phyloP scores from a whole-genome alignment of 2,329 filamentous ascomycete species.

The Rutstroemia sp. region DNA sequence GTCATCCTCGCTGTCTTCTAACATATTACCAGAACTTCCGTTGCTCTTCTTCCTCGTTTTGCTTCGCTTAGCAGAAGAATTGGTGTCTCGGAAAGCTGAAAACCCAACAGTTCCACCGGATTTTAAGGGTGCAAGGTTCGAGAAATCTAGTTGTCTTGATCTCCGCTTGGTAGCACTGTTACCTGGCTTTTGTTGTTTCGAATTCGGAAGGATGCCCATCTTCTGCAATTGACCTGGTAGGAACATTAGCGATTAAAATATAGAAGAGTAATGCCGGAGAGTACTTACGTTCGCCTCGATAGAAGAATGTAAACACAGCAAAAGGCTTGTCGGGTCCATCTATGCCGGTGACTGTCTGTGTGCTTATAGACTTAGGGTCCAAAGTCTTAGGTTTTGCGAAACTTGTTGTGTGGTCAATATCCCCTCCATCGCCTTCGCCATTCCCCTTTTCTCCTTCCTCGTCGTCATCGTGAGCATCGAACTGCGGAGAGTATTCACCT shows the following conservation, averaged over 20 bases:
- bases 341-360: slow-evolving; percentile 97
- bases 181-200: slow-evolving; percentile 57
- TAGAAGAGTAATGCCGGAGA: not conserved
- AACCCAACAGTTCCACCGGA: slow-evolving; percentile 85
- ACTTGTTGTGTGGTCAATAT: slow-evolving; percentile 94
- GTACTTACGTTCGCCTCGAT: slow-evolving; percentile 82
- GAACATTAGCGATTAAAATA: slow-evolving; percentile 13
- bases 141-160: slow-evolving; percentile 78
- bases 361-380: slow-evolving; percentile 96
- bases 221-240: slow-evolving; percentile 81
- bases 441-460: slow-evolving; percentile 41
- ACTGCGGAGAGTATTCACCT: slow-evolving; percentile 95
- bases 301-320: slow-evolving; percentile 96
- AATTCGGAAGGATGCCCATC: slow-evolving; percentile 73
- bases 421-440: slow-evolving; percentile 53
- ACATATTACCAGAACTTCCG: slow-evolving; percentile 46
- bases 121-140: slow-evolving; percentile 76
- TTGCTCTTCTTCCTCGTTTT: slow-evolving; percentile 58
- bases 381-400: slow-evolving; percentile 95
- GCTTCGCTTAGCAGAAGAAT: slow-evolving; percentile 47
- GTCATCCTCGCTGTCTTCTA: slow-evolving; percentile 66
- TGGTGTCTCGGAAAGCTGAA: slow-evolving; percentile 73
- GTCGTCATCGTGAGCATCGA: slow-evolving; percentile 92
- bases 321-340: slow-evolving; percentile 95
- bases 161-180: slow-evolving; percentile 64